Conservation (phyloP, 2,329 filamentous ascomycete genomes). For the Myriosclerotinia duriaeana region DNA sequence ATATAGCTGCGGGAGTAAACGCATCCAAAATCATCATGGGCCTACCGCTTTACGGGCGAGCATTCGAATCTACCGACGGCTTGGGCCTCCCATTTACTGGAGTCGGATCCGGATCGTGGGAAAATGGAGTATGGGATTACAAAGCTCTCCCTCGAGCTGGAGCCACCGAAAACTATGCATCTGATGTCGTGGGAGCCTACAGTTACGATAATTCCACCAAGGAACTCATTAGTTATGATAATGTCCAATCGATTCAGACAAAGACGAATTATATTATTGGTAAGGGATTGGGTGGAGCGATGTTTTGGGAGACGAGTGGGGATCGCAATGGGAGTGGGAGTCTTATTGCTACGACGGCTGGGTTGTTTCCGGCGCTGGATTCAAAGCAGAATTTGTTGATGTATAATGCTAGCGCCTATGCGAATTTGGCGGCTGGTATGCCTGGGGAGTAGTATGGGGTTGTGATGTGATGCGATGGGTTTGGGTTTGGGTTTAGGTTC, state of each 20-base stretch:
- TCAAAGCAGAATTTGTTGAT: not conserved
- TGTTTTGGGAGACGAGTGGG: slow-evolving; percentile 82
- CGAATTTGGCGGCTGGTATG: not conserved
- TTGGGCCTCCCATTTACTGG: slow-evolving; percentile 64
- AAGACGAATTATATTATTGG: slow-evolving; percentile 67
- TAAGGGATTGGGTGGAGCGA: slow-evolving; percentile 67
- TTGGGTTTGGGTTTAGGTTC: too few relatives aligned
- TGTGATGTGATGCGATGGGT: too few relatives aligned
- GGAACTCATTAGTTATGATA: slow-evolving; percentile 73
- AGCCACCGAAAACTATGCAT: slow-evolving; percentile 58
- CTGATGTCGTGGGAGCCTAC: slow-evolving; percentile 62
- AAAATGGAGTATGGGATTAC: slow-evolving; percentile 77
- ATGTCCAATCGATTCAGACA: slow-evolving; percentile 54
- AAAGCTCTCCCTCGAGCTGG: slow-evolving; percentile 68
- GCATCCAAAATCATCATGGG: slow-evolving; percentile 70
- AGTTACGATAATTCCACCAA: slow-evolving; percentile 61
- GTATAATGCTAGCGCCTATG: not conserved
- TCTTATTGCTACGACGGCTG: not conserved
- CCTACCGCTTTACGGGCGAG: slow-evolving; percentile 77
- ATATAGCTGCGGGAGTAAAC: slow-evolving; percentile 62
- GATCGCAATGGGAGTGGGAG: slow-evolving; percentile 53
- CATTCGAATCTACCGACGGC: slow-evolving; percentile 66
- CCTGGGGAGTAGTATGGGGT: not conserved
- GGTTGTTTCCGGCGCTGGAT: not conserved
- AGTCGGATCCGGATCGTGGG: slow-evolving; percentile 67